Evolutionary conservation across 345 rosid genomes (phyloP), one percentile per base, ranked within the genome.

Genomic region (Brassica rapa): DNA sequence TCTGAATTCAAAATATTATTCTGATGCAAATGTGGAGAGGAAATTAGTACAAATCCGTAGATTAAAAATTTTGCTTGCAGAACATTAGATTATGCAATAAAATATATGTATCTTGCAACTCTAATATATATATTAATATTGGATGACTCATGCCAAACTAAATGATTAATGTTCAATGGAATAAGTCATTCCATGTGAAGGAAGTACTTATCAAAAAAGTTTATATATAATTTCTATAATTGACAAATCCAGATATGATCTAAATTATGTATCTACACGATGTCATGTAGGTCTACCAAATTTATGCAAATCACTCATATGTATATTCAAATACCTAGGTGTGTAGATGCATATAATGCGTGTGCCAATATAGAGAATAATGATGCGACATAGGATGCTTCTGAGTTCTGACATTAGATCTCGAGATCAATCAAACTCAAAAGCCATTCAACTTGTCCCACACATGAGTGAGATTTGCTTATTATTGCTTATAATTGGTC

Each of bases 351-450:
- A 3, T 71, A 71, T n/a, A 66, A 59, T 66, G 77, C 69, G 63
- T 72, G 74, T 79, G 70, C 25, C 63, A 67, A 30, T 30, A 16
- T 53, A 66, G 68, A 66, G 8, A 59, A 66, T 35, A 67, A 60
- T 73, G 82, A 73, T 67, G 77, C 24, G 57, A 66, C 74, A 79
- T 68, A 49, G 78, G 82, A 79, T 79, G 70, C 77, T 67, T 79
- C 77, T 43, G 73, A 73, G 73, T 60, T 72, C 74, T 72, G 82
- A 66, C 77, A 79, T 72, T 9, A 78, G 1, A 7, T 78, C 35
- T 43, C 41, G 4, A 72, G 68, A 66, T 72, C 82, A 67, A 78
- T 78, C 73, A 66, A 78, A 78, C 77, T 66, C 69, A 59, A 57
- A 72, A 78, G 63, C 63, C 68, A 78, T 60, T 12, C 73, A 60